These are phyloP conservation scores for Monilinia aucupariae DNA, from an alignment of 2,329 filamentous ascomycete genomes.

Conservation along the genomic window DNA sequence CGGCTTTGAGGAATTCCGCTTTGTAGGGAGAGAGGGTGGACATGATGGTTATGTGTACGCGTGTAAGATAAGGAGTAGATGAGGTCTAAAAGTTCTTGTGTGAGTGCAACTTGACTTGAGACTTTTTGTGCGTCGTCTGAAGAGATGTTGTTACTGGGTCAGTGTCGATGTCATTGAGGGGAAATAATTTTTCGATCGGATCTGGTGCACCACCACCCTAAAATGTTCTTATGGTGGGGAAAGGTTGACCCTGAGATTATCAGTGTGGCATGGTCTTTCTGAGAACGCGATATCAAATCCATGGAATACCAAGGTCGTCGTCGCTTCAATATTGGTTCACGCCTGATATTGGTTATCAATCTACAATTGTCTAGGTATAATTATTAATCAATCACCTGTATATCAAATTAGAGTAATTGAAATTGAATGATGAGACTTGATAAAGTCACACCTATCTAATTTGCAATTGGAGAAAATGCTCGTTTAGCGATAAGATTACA, in stretches of 20 bases:
- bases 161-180: conserved; percentile 8
- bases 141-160: not conserved
- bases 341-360: no score
- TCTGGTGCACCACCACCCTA: conserved; percentile 5
- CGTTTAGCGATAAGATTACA: conserved; percentile 19
- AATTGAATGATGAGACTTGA: not conserved
- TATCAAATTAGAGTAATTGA: no score
- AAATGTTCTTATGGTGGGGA: conserved; percentile 3
- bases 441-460: not conserved
- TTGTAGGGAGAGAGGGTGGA: conserved; percentile 57
- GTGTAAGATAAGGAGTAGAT: not conserved
- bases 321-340: not conserved
- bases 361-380: not conserved
- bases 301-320: no score
- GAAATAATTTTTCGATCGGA: conserved; percentile 8
- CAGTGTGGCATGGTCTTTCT: not conserved
- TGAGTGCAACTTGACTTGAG: not conserved
- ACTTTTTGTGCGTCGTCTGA: not conserved
- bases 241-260: not conserved
- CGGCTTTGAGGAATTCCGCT: conserved; percentile 63
- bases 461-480: not conserved
- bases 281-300: not conserved
- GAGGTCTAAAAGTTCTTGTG: not conserved
- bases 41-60: conserved; percentile 18
- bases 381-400: no score